Percentiles rank a stretch among this genome's conserved stretches.
Evolutionary conservation across 352 stramenopile genomes (phyloP).

Genomic region (Elongisporangium anandrum): DNA sequence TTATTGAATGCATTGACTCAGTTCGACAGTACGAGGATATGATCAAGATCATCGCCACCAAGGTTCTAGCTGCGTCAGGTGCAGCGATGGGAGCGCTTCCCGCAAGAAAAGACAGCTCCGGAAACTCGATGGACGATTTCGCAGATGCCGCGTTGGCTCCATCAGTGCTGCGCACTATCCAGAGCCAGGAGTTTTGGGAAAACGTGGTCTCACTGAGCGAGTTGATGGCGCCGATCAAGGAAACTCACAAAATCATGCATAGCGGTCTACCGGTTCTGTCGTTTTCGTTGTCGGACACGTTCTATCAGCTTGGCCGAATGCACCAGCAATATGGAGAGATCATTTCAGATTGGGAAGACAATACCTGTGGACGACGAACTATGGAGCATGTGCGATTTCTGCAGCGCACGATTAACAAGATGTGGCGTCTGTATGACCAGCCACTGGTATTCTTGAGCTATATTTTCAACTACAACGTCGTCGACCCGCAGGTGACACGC

Average conservation of each 20-base stretch:
- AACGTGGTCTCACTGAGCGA: constrained; percentile 69
- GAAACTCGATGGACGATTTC: constrained; percentile 39
- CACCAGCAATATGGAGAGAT: constrained; percentile 70
- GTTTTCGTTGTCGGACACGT: constrained; percentile 62
- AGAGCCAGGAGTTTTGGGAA: constrained; percentile 70
- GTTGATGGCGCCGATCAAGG: constrained; percentile 75
- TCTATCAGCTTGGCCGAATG: constrained; percentile 80
- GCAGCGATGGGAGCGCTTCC: constrained; percentile 2
- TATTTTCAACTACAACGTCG: constrained; percentile 72
- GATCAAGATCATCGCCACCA: constrained; percentile 77
- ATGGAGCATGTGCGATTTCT: constrained; percentile 58
- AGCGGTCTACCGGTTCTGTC: constrained; percentile 15
- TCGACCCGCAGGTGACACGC: constrained; percentile 35
- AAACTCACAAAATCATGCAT: constrained; percentile 64
- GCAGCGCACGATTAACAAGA: constrained; percentile 51
- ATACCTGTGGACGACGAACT: constrained; percentile 30
- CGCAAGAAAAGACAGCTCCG: constrained; percentile 37
- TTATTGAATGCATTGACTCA: constrained; percentile 77
- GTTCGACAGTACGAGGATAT: constrained; percentile 78
- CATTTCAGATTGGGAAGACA: constrained; percentile 67
- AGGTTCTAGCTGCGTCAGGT: constrained; percentile 30
- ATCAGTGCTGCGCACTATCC: constrained; percentile 46
- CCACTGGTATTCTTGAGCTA: constrained; percentile 67
- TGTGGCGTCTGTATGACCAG: constrained; percentile 77
- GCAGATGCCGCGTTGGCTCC: constrained; percentile 31